Percentiles rank a stretch among this genome's conserved stretches.
Evolutionary conservation across 305 asterid genomes (phyloP).

Genomic region (Fraxinus baroniana): DNA sequence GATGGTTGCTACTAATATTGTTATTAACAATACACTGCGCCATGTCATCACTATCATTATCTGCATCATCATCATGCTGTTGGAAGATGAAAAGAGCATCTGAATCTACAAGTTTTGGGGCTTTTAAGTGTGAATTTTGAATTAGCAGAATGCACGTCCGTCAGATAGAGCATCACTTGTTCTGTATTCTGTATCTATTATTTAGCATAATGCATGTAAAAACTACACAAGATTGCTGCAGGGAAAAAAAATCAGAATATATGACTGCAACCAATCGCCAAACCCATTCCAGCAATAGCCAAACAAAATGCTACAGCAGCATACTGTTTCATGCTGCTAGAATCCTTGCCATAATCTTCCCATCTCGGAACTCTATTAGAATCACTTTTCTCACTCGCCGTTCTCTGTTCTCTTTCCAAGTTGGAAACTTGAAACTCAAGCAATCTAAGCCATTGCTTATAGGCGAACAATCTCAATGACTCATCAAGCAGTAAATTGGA

Average conservation of each 20-base stretch:
- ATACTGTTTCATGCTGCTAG: conserved; percentile 25
- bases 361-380: no score
- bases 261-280: conserved; percentile 32
- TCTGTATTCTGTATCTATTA: not conserved
- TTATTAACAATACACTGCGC: no score
- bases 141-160: not conserved
- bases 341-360: not conserved
- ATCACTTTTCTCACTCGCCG: no score
- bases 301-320: conserved; percentile 44
- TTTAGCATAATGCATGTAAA: conserved; percentile 11
- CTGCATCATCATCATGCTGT: no score
- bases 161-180: not conserved
- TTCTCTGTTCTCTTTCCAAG: conserved; percentile 24
- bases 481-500: conserved; percentile 41
- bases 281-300: conserved; percentile 46
- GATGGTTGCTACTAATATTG: no score
- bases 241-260: conserved; percentile 22
- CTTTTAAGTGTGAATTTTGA: not conserved
- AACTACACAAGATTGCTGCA: not conserved
- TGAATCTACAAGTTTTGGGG: not conserved
- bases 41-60: no score
- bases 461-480: conserved; percentile 42
- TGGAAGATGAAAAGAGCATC: not conserved
- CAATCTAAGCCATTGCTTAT: conserved; percentile 48
- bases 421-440: conserved; percentile 37